Percentiles rank a stretch among this genome's conserved stretches.
Evolutionary conservation across 306 rosid species (phyloP).

Genomic region (Prosopis cineraria): DNA sequence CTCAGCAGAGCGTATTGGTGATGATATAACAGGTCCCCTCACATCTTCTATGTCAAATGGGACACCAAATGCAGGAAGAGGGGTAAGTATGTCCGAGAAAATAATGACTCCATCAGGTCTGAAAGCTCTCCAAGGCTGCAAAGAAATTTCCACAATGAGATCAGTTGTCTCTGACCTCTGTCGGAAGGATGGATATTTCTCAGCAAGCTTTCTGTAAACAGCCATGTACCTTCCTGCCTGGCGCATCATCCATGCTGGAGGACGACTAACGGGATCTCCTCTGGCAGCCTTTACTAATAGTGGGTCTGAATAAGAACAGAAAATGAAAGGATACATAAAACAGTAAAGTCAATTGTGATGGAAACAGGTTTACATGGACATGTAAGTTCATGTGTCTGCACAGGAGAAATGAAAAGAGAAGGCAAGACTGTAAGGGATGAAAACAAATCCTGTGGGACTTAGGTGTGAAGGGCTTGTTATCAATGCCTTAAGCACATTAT

Average conservation of each 20-base stretch:
- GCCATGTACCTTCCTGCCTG: constrained; percentile 99
- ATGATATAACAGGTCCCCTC: constrained; percentile 88
- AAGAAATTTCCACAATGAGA: constrained; percentile 97
- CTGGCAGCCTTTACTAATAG: constrained; percentile 95
- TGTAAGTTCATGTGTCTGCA: not conserved
- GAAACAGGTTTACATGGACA: not conserved
- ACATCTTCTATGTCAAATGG: constrained; percentile 94
- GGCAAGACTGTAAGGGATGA: not conserved
- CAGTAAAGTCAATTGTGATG: constrained; percentile 18
- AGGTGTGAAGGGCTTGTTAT: no score
- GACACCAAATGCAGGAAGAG: constrained; percentile 93
- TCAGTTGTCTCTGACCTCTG: constrained; percentile 98
- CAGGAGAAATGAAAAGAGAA: not conserved
- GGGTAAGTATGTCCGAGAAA: constrained; percentile 96
- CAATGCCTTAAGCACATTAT: no score
- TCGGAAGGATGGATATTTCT: constrained; percentile 93
- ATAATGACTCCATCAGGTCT: constrained; percentile 95
- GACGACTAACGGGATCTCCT: constrained; percentile 86
- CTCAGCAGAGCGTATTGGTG: constrained; percentile 83
- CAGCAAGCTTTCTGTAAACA: constrained; percentile 91
- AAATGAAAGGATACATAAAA: constrained; percentile 20
- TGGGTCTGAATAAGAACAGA: constrained; percentile 58
- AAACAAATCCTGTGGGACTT: no score
- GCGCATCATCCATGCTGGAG: constrained; percentile 99
- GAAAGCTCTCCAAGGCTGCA: constrained; percentile 99